phyloP scores from a whole-genome alignment of 352 stramenopile genomes.

The Pythium aphanidermatum region DNA sequence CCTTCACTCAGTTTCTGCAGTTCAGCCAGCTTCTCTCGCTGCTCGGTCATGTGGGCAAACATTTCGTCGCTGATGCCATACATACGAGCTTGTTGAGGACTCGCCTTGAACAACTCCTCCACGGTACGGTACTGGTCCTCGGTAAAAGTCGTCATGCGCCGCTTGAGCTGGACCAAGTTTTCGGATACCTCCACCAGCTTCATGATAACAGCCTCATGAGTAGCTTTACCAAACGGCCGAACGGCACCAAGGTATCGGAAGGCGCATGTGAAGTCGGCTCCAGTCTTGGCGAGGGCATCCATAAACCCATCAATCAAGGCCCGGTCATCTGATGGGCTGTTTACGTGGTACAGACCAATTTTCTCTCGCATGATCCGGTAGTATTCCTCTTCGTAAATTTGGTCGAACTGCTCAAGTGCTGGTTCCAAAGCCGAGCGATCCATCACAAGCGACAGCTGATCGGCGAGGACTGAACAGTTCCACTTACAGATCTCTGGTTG shows the following conservation, averaged over 20 bases:
- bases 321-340: constrained; percentile 26
- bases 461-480: constrained; percentile 67
- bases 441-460: constrained; percentile 54
- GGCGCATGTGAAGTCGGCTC: constrained; percentile 70
- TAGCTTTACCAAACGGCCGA: constrained; percentile 29
- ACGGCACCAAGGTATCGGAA: constrained; percentile 60
- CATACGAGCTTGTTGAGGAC: constrained; percentile 47
- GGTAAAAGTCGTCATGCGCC: constrained; percentile 44
- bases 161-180: constrained; percentile 57
- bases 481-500: constrained; percentile 85
- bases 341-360: constrained; percentile 45
- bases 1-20: constrained; percentile 41
- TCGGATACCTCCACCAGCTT: constrained; percentile 63
- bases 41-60: constrained; percentile 43
- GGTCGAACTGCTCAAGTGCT: constrained; percentile 36
- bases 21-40: constrained; percentile 35
- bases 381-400: constrained; percentile 51
- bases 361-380: constrained; percentile 56
- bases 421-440: constrained; percentile 20
- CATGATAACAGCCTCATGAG: constrained; percentile 23
- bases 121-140: constrained; percentile 75
- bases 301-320: constrained; percentile 47
- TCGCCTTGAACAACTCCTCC: constrained; percentile 46
- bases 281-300: constrained; percentile 48
- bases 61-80: constrained; percentile 72